These are phyloP conservation scores for Suillus paluster DNA, from an alignment of 768 basidiomycete species.

Conservation along the genomic window DNA sequence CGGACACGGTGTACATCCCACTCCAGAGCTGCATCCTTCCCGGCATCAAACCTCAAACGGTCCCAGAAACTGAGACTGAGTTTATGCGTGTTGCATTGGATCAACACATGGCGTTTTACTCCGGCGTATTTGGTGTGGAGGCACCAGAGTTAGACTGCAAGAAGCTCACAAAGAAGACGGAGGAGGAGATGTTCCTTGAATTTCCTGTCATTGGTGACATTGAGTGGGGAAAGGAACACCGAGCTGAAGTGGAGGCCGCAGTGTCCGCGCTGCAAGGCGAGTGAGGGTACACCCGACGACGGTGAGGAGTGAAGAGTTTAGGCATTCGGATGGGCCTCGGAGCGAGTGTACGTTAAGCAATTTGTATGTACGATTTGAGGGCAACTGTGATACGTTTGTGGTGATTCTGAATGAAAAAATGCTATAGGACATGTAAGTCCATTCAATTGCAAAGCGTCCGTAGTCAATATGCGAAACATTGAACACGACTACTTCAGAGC, in stretches of 20 bases:
- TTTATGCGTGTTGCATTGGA: not conserved
- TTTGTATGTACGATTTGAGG: too few species aligned
- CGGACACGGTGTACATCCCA: slow-evolving; percentile 12
- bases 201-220: slow-evolving; percentile 12
- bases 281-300: not conserved
- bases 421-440: too few species aligned
- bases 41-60: not conserved
- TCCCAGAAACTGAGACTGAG: not conserved
- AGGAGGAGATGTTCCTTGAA: not conserved
- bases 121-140: not conserved
- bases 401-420: too few species aligned
- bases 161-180: slow-evolving; percentile 4
- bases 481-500: not conserved
- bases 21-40: slow-evolving; percentile 14
- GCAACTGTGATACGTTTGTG: too few species aligned
- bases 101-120: slow-evolving; percentile 3
- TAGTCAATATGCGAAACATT: too few species aligned
- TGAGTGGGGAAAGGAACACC: slow-evolving; percentile 21
- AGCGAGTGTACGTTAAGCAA: too few species aligned
- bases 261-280: not conserved
- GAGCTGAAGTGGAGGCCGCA: slow-evolving; percentile 2
- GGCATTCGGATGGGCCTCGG: not conserved
- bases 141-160: not conserved
- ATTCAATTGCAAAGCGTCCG: not conserved
- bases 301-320: too few species aligned